Evolutionary conservation across 2,329 filamentous ascomycete genomes (phyloP).

Genomic region (Cercospora citrullina): DNA sequence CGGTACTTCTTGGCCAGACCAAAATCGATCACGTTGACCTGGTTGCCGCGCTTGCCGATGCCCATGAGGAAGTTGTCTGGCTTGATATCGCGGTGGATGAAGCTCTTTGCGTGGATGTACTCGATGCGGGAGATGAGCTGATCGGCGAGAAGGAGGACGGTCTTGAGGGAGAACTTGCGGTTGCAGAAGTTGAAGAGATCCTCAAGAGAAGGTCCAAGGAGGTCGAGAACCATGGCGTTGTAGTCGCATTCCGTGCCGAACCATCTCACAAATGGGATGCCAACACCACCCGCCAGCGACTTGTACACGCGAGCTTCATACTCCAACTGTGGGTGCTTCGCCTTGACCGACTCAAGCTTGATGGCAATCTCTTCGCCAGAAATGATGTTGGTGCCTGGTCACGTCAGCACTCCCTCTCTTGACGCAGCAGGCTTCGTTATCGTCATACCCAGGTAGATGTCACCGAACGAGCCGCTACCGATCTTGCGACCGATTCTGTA

Average conservation of each 20-base stretch:
- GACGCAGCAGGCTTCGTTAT: neutral
- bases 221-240: slow-evolving; percentile 98
- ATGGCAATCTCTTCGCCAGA: slow-evolving; percentile 99
- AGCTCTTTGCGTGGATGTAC: slow-evolving; percentile 99
- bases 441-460: slow-evolving; percentile 83
- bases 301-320: slow-evolving; percentile 96
- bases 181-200: slow-evolving; percentile 99
- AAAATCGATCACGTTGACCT: slow-evolving; percentile 99
- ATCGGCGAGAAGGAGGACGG: slow-evolving; percentile 90
- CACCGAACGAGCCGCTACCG: slow-evolving; percentile 94
- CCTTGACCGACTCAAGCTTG: slow-evolving; percentile 99
- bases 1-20: slow-evolving; percentile 99
- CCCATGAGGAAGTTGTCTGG: slow-evolving; percentile 99
- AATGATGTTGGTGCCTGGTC: slow-evolving; percentile 92
- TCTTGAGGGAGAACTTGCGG: slow-evolving; percentile 99
- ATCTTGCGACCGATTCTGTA: slow-evolving; percentile 99
- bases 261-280: slow-evolving; percentile 98
- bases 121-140: slow-evolving; percentile 99
- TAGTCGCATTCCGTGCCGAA: slow-evolving; percentile 99
- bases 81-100: slow-evolving; percentile 99
- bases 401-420: slow-evolving; percentile 9
- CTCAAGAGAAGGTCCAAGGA: slow-evolving; percentile 92
- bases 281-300: slow-evolving; percentile 89
- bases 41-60: slow-evolving; percentile 97
- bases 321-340: slow-evolving; percentile 97